Conservation (phyloP, 129 eudicot species). For the Artemisia argyi region DNA sequence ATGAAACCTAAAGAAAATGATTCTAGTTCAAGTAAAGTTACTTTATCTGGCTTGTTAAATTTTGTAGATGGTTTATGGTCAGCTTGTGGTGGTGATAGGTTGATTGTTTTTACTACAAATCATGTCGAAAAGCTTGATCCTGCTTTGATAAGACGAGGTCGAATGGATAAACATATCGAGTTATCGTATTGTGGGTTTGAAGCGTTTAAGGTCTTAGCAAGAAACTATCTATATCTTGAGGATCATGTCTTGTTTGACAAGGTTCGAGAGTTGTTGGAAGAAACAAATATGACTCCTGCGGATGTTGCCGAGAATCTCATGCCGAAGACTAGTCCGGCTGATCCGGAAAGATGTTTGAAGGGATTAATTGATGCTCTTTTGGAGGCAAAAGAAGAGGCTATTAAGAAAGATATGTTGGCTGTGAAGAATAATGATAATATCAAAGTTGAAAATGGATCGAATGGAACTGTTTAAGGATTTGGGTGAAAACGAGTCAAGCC, state of each 20-base stretch:
- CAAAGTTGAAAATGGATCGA: conserved; percentile 23
- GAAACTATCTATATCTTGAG: neutral
- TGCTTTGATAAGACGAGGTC: conserved; percentile 8
- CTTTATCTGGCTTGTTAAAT: conserved; percentile 2
- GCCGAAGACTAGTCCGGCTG: neutral
- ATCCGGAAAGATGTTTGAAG: conserved; percentile 9
- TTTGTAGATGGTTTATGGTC: conserved; percentile 17
- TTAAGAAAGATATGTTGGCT: neutral
- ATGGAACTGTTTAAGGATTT: conserved; percentile 15
- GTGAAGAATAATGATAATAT: neutral
- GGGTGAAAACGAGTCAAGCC: neutral
- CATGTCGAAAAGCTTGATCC: conserved; percentile 13
- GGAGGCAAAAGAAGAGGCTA: neutral
- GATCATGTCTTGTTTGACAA: neutral
- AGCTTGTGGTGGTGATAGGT: conserved; percentile 13
- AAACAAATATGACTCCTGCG: neutral
- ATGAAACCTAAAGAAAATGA: neutral
- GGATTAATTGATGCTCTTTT: neutral
- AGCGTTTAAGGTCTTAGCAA: conserved; percentile 10
- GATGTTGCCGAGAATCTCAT: conserved; percentile 12
- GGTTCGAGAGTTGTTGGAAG: neutral
- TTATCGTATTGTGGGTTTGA: conserved; percentile 2
- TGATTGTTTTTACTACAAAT: conserved; percentile 4
- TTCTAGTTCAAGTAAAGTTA: conserved; percentile 11
- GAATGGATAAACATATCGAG: conserved; percentile 17